Base-by-base conservation (phyloP, 73 alveolate species). In the Loxodes magnus region DNA sequence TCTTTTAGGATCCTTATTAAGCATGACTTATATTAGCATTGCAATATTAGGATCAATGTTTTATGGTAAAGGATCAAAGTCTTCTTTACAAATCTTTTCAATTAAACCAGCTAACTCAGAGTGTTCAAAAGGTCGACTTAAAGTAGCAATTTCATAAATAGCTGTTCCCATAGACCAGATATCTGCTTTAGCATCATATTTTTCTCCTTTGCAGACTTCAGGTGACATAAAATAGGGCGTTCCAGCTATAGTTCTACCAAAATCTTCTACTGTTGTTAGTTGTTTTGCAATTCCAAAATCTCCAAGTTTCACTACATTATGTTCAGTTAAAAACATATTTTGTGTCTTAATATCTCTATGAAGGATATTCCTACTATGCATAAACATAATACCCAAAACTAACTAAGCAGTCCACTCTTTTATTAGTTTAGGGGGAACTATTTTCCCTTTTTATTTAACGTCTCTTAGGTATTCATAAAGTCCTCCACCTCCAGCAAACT, bases 121-220 rank as follows among this genome's bases (percentile, higher is more conserved):
- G 16, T 87, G 88, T 30, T 92, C 93, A 59, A 92, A 92, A 21
- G 99, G 99, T 68, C 94, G 73, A 35, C 65, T 74, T 31, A 84
- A 65, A 31, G 94, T 77, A 33, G 80, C 86, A 54, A 92, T 68
- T 74, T 92, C 99, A 59, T 92, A 92, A 5, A 92, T 56, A 23
- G 90, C 90, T 62, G 96, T 89, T 0, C 99, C 99, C 31, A 93
- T 51, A 24, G 97, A 94, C 99, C 99, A 93, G 10, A 93, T 84
- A 63, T 93, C 99, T 44, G 98, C 90, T 67, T 90, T 89, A 20
- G 67, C 82, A 35, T 91, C 97, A 67, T 93, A 93, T 2, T 85
- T 74, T 37, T 79, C 85, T 16, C 93, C 94, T 59, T 56, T 75
- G 50, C 94, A 76, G 64, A 93, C 90, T 72, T 93, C 99, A 2